phyloP scores from a whole-genome alignment of 805 yeast species.

The Alloascoidea africana region DNA sequence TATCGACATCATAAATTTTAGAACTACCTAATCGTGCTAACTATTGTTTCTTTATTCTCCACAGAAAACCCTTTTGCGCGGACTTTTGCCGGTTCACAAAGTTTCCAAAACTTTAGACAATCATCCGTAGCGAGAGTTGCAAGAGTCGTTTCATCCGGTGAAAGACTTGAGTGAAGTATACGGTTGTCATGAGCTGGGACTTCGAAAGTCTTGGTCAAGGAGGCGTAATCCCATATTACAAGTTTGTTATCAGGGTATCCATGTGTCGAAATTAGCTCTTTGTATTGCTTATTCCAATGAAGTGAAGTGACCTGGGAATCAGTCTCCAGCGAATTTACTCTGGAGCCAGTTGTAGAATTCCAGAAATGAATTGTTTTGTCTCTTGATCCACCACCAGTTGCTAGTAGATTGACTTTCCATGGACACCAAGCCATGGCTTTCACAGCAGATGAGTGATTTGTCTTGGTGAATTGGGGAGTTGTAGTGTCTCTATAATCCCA shows the following conservation, averaged over 20 bases:
- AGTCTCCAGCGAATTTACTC: conserved; percentile 75
- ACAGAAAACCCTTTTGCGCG: no score
- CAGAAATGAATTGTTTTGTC: conserved; percentile 68
- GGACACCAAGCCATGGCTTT: conserved; percentile 78
- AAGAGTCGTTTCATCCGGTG: conserved; percentile 81
- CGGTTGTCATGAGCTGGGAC: conserved; percentile 87
- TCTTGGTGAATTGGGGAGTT: conserved; percentile 43
- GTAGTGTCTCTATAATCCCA: conserved; percentile 52
- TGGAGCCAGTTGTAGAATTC: conserved; percentile 75
- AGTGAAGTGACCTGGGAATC: conserved; percentile 92
- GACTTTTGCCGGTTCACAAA: no score
- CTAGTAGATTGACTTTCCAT: conserved; percentile 45
- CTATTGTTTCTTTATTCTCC: no score
- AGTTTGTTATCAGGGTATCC: conserved; percentile 85
- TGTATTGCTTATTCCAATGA: conserved; percentile 54
- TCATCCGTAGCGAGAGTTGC: conserved; percentile 97
- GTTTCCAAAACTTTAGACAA: conserved; percentile 85
- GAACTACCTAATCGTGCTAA: no score
- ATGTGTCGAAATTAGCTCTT: conserved; percentile 84
- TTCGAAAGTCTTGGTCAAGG: conserved; percentile 76
- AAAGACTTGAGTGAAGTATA: conserved; percentile 65
- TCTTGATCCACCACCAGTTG: conserved; percentile 75
- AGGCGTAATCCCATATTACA: conserved; percentile 73
- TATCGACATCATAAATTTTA: no score
- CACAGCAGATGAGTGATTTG: conserved; percentile 65